phyloP scores from a whole-genome alignment of 1,139 yeast genomes.

The Zygosaccharomyces pseudobailii region DNA sequence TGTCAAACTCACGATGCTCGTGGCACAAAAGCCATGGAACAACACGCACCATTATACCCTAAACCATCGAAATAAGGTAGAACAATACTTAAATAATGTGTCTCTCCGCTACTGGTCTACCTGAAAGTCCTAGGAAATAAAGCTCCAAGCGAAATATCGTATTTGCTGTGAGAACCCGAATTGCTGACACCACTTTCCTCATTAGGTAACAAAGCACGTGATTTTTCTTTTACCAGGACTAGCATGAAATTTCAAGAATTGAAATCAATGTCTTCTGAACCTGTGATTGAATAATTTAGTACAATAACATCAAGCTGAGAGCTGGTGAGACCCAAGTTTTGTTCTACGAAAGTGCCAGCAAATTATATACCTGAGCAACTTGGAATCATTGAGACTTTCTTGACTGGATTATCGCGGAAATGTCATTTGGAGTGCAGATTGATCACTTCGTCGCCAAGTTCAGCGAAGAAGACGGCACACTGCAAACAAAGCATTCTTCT shows the following conservation, averaged over 20 bases:
- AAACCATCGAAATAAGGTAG: too few relatives aligned
- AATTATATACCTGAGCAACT: too few relatives aligned
- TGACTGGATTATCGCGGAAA: constrained; percentile 13
- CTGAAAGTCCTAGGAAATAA: too few relatives aligned
- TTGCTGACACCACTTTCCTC: constrained; percentile 13
- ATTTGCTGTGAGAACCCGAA: background rate
- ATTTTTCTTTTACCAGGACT: constrained; percentile 14
- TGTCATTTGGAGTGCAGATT: constrained; percentile 44
- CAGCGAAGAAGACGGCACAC: constrained; percentile 19
- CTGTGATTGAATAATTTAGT: background rate
- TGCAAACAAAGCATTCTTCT: constrained; percentile 24
- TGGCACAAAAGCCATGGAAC: too few relatives aligned
- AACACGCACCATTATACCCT: too few relatives aligned
- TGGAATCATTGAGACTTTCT: too few relatives aligned
- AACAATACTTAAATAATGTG: too few relatives aligned
- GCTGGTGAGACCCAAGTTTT: too few relatives aligned
- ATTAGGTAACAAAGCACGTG: constrained; percentile 25
- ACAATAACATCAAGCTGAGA: background rate
- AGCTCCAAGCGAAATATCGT: too few relatives aligned
- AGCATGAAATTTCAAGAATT: constrained; percentile 8
- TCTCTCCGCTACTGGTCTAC: too few relatives aligned
- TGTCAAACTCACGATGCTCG: too few relatives aligned
- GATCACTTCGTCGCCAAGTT: constrained; percentile 36
- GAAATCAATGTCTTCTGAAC: constrained; percentile 1
- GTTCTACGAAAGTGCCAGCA: too few relatives aligned